Evolutionary conservation across 768 basidiomycete species (phyloP).

Genomic region (Astraeus odoratus): DNA sequence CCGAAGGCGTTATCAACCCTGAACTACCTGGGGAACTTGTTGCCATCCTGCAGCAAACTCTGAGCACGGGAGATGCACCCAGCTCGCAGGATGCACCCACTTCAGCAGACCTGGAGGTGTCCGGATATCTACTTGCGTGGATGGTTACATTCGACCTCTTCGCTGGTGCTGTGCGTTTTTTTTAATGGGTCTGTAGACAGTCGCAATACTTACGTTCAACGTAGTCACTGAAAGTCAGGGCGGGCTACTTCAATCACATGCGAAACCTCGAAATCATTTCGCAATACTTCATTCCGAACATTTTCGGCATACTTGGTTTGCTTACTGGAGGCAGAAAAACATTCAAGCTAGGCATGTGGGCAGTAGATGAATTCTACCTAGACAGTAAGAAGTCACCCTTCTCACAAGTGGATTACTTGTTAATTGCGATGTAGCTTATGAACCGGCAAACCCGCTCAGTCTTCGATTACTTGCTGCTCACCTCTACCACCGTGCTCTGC

Average conservation of each 20-base stretch:
- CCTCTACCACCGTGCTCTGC: constrained; percentile 81
- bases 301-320: constrained; percentile 62
- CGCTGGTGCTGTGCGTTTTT: constrained; percentile 61
- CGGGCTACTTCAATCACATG: constrained; percentile 82
- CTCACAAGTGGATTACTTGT: constrained; percentile 1
- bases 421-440: constrained; percentile 42
- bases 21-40: constrained; percentile 66
- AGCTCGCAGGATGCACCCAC: constrained; percentile 36
- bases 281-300: constrained; percentile 58
- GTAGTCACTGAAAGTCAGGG: constrained; percentile 83
- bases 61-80: constrained; percentile 34
- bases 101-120: constrained; percentile 32
- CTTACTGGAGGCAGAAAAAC: constrained; percentile 57
- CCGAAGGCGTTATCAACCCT: constrained; percentile 45
- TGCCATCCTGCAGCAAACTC: constrained; percentile 45
- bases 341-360: constrained; percentile 82
- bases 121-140: constrained; percentile 79
- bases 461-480: constrained; percentile 74
- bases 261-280: constrained; percentile 61
- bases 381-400: constrained; percentile 43
- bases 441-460: constrained; percentile 43
- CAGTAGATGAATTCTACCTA: constrained; percentile 75
- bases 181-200: too few relatives aligned
- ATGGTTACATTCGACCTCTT: constrained; percentile 87
- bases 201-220: constrained; percentile 1